Evolutionary conservation across 2,329 filamentous ascomycete species (phyloP).

Genomic region (Pestalotiopsis sp.): DNA sequence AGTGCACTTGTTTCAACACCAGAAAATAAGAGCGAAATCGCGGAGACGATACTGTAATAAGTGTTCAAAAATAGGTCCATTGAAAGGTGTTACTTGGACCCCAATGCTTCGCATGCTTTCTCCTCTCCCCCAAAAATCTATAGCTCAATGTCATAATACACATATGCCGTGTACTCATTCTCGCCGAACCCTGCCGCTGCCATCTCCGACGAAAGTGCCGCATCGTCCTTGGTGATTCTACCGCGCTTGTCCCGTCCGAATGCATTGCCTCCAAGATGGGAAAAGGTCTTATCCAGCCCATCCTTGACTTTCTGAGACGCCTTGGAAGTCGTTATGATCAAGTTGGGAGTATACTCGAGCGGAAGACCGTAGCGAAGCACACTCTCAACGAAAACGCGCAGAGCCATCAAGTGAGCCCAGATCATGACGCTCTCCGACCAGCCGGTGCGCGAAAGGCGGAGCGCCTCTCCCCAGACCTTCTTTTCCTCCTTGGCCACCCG

Average conservation of each 20-base stretch:
- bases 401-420: slow-evolving; percentile 88
- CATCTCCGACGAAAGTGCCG: slow-evolving; percentile 77
- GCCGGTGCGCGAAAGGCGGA: slow-evolving; percentile 84
- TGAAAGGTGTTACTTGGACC: not conserved
- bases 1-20: too few relatives aligned
- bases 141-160: slow-evolving; percentile 95
- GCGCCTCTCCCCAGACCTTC: slow-evolving; percentile 89
- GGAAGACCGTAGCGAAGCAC: slow-evolving; percentile 95
- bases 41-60: not conserved
- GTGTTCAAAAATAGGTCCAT: not conserved
- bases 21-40: not conserved
- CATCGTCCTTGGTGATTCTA: slow-evolving; percentile 87
- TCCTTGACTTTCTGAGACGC: slow-evolving; percentile 75
- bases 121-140: slow-evolving; percentile 18
- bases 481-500: slow-evolving; percentile 77
- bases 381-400: slow-evolving; percentile 96
- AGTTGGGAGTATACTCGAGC: slow-evolving; percentile 70
- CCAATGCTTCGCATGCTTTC: not conserved
- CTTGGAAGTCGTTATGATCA: slow-evolving; percentile 72
- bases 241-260: slow-evolving; percentile 94
- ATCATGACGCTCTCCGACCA: slow-evolving; percentile 97
- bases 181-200: slow-evolving; percentile 73
- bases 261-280: slow-evolving; percentile 92
- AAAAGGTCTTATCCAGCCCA: slow-evolving; percentile 82
- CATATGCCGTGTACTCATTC: slow-evolving; percentile 90